Evolutionary conservation across 148 eudicot genomes (phyloP).

Genomic region (Heliamphora exappendiculata): DNA sequence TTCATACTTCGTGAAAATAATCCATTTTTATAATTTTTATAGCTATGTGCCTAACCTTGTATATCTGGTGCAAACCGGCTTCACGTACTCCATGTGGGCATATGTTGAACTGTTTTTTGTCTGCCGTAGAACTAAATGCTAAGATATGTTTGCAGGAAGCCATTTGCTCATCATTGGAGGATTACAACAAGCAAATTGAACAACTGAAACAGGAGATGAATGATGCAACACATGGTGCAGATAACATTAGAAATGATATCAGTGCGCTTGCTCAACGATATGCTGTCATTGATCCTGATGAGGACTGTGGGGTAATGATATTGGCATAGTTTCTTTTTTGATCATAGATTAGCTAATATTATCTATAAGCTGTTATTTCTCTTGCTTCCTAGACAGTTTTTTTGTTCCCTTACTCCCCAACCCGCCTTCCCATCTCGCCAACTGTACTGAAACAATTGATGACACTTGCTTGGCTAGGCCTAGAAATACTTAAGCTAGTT

Average conservation of each 20-base stretch:
- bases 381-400: slow-evolving; percentile 1
- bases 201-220: slow-evolving; percentile 91
- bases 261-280: slow-evolving; percentile 97
- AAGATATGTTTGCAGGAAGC: slow-evolving; percentile 62
- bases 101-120: neutral
- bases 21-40: neutral
- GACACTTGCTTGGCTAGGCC: neutral
- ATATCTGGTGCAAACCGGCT: neutral
- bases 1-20: neutral
- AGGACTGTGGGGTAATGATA: slow-evolving; percentile 85
- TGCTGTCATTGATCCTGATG: slow-evolving; percentile 84
- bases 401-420: neutral
- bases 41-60: neutral
- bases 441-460: neutral
- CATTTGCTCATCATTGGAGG: slow-evolving; percentile 92
- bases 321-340: neutral
- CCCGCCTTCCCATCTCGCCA: too few relatives aligned
- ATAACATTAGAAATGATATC: slow-evolving; percentile 90
- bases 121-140: neutral
- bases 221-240: slow-evolving; percentile 97
- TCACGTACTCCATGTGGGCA: neutral
- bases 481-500: slow-evolving; percentile 10
- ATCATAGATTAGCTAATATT: neutral
- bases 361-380: neutral
- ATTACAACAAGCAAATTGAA: slow-evolving; percentile 95